phyloP scores from a whole-genome alignment of 83 land plant species.

The Isoetes engelmannii region DNA sequence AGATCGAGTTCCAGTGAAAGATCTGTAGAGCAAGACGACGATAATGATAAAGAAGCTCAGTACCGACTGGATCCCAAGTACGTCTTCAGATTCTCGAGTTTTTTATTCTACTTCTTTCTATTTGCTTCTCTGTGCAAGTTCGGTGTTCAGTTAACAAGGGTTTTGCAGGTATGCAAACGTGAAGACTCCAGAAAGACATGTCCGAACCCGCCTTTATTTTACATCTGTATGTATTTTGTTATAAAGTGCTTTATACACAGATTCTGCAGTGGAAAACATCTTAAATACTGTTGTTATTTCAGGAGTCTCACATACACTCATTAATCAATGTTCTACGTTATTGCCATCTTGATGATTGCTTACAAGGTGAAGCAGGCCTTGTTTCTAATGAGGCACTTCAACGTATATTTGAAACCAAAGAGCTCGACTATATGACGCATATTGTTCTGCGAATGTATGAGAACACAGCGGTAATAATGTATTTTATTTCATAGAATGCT shows the following conservation, averaged over 20 bases:
- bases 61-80: slow-evolving; percentile 98
- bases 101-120: not conserved
- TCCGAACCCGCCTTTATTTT: slow-evolving; percentile 92
- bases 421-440: slow-evolving; percentile 95
- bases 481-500: too few species aligned
- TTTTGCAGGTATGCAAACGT: slow-evolving; percentile 91
- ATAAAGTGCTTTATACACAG: not conserved
- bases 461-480: slow-evolving; percentile 63
- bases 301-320: slow-evolving; percentile 99
- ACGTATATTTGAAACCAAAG: slow-evolving; percentile 70
- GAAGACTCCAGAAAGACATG: slow-evolving; percentile 91
- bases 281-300: slow-evolving; percentile 9
- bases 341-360: slow-evolving; percentile 92
- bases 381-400: slow-evolving; percentile 71
- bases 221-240: slow-evolving; percentile 57
- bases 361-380: slow-evolving; percentile 76
- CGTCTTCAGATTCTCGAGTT: not conserved
- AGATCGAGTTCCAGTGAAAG: slow-evolving; percentile 56
- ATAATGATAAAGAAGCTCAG: slow-evolving; percentile 87
- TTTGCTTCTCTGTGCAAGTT: slow-evolving; percentile 2
- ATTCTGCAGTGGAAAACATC: not conserved
- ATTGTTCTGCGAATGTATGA: slow-evolving; percentile 94
- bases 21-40: slow-evolving; percentile 64
- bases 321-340: slow-evolving; percentile 95
- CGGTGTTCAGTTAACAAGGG: not conserved